phyloP scores from a whole-genome alignment of 805 yeast genomes.

The Myxozyma nipponensis region DNA sequence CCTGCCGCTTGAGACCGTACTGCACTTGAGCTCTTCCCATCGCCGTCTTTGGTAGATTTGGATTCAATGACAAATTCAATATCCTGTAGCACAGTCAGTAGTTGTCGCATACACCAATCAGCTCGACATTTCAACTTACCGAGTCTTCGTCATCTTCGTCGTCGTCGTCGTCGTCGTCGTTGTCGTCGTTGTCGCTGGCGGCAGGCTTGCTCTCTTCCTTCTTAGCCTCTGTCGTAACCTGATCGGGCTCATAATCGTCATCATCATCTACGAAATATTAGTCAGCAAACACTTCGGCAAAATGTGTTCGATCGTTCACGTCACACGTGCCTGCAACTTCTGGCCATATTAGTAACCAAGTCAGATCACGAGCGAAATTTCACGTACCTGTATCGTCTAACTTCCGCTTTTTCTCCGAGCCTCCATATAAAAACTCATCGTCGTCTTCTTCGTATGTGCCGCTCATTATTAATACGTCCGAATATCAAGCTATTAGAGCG shows the following conservation, averaged over 20 bases:
- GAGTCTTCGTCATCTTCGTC: slow-evolving; percentile 48
- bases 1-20: slow-evolving; percentile 1
- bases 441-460: slow-evolving; percentile 50
- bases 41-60: slow-evolving; percentile 34
- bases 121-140: slow-evolving; percentile 36
- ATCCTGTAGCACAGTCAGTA: slow-evolving; percentile 45
- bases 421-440: slow-evolving; percentile 63
- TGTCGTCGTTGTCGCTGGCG: slow-evolving; percentile 32
- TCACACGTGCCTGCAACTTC: neutral
- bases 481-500: too few relatives aligned
- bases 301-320: neutral
- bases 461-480: too few relatives aligned
- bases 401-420: slow-evolving; percentile 37
- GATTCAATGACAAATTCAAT: slow-evolving; percentile 77
- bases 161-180: slow-evolving; percentile 44
- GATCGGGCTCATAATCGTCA: neutral
- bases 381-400: slow-evolving; percentile 19
- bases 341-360: too few relatives aligned
- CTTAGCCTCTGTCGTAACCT: slow-evolving; percentile 2
- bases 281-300: neutral
- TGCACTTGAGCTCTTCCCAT: slow-evolving; percentile 3
- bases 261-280: neutral
- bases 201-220: slow-evolving; percentile 26
- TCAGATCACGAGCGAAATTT: too few relatives aligned
- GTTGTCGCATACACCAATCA: too few relatives aligned